Conservation (phyloP, 1,284 basidiomycete species). For the Naganishia albida region DNA sequence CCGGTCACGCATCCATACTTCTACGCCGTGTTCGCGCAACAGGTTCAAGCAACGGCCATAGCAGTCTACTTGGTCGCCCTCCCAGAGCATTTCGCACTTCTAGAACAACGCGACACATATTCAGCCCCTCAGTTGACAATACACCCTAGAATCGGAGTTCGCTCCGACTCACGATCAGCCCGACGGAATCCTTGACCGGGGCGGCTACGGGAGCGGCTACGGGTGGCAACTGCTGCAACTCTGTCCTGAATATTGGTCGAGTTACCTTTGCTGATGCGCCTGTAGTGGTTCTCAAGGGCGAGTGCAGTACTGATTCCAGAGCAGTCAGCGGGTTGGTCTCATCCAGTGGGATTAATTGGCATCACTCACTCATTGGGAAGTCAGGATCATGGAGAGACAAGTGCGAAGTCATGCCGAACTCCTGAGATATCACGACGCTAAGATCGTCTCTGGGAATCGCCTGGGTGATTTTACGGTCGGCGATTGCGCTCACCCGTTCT, state of each 20-base stretch:
- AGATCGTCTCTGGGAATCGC: slow-evolving; percentile 10
- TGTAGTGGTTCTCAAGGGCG: slow-evolving; percentile 9
- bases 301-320: neutral
- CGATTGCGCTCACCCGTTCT: slow-evolving; percentile 21
- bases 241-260: slow-evolving; percentile 7
- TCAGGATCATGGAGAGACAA: slow-evolving; percentile 22
- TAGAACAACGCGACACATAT: neutral
- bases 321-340: neutral
- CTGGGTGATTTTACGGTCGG: slow-evolving; percentile 21
- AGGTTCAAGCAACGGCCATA: slow-evolving; percentile 14
- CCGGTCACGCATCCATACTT: slow-evolving; percentile 19
- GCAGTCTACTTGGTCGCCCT: slow-evolving; percentile 19
- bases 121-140: neutral
- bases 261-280: slow-evolving; percentile 17
- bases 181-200: neutral
- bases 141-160: too few relatives aligned
- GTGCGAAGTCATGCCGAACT: slow-evolving; percentile 11
- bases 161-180: neutral
- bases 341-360: neutral
- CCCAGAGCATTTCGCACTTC: slow-evolving; percentile 21
- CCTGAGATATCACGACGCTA: neutral
- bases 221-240: neutral
- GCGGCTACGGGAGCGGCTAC: neutral
- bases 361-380: slow-evolving; percentile 13
- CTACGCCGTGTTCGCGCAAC: slow-evolving; percentile 7